Percentiles rank a stretch among this genome's conserved stretches.
Evolutionary conservation across 352 stramenopile genomes (phyloP).

Genomic region (Pythium coloratum): DNA sequence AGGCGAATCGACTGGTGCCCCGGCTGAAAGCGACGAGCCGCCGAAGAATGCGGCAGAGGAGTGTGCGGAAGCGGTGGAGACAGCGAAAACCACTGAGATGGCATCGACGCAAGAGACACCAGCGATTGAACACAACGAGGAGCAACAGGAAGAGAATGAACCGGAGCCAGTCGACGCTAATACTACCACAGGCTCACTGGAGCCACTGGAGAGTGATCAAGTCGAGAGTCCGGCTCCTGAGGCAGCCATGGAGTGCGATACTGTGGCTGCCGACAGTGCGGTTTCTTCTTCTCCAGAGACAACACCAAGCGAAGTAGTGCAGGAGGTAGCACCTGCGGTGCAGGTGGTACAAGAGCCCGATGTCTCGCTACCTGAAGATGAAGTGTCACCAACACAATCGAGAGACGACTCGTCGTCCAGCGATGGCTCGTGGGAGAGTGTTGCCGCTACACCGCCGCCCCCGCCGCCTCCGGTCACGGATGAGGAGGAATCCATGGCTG

Average conservation of each 20-base stretch:
- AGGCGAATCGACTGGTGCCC: not conserved
- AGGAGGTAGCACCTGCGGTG: too few species aligned
- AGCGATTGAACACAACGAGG: not conserved
- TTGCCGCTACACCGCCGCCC: not conserved
- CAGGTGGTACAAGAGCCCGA: not conserved
- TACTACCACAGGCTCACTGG: not conserved
- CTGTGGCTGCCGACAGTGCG: too few species aligned
- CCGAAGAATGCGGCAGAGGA: not conserved
- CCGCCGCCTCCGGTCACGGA: not conserved
- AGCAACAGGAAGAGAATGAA: not conserved
- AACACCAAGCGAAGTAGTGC: too few species aligned
- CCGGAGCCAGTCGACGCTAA: too few species aligned
- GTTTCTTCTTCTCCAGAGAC: too few species aligned
- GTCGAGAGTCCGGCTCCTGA: too few species aligned
- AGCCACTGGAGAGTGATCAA: not conserved
- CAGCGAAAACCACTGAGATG: not conserved
- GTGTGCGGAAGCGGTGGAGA: not conserved
- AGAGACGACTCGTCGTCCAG: not conserved
- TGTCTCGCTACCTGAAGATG: not conserved
- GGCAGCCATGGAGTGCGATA: too few species aligned
- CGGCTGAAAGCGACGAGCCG: not conserved
- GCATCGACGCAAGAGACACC: not conserved
- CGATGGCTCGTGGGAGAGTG: conserved; percentile 1
- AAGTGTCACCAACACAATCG: not conserved
- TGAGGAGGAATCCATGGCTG: not conserved